Conservation (phyloP, 371 early-diverging fungal genomes). For the Dinochytrium kinnereticum region DNA sequence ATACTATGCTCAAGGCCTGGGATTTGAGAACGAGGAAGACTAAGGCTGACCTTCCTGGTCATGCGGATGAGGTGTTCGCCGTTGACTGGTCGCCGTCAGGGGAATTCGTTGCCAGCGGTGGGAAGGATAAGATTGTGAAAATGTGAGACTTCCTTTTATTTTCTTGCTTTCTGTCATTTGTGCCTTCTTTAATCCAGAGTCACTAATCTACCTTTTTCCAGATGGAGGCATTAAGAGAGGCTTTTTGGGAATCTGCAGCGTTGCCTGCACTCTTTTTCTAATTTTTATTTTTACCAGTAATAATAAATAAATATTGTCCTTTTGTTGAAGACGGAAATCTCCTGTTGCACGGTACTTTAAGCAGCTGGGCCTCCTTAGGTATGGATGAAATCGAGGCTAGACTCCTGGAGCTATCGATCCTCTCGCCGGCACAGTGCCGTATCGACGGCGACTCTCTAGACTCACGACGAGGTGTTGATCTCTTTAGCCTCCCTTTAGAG, state of each 20-base stretch:
- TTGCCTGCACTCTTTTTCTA: too few species aligned
- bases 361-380: neutral
- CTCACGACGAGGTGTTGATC: neutral
- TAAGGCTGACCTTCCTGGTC: constrained; percentile 93
- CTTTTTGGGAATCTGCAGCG: too few species aligned
- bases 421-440: neutral
- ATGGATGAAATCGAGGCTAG: too few species aligned
- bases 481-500: neutral
- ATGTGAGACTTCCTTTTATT: constrained; percentile 41
- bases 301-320: neutral
- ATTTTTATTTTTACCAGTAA: too few species aligned
- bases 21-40: constrained; percentile 85
- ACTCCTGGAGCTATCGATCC: neutral
- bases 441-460: neutral
- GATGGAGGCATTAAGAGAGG: neutral
- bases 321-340: neutral
- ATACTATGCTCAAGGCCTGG: constrained; percentile 94
- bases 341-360: too few species aligned
- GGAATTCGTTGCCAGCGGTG: constrained; percentile 90
- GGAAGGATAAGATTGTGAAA: constrained; percentile 90
- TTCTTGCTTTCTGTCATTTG: neutral
- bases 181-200: neutral
- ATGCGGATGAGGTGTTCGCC: constrained; percentile 94
- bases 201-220: neutral
- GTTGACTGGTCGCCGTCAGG: constrained; percentile 92